These are phyloP conservation scores for Heliocybe sulcata DNA, from an alignment of 1,284 basidiomycete genomes.

Conservation along the genomic window DNA sequence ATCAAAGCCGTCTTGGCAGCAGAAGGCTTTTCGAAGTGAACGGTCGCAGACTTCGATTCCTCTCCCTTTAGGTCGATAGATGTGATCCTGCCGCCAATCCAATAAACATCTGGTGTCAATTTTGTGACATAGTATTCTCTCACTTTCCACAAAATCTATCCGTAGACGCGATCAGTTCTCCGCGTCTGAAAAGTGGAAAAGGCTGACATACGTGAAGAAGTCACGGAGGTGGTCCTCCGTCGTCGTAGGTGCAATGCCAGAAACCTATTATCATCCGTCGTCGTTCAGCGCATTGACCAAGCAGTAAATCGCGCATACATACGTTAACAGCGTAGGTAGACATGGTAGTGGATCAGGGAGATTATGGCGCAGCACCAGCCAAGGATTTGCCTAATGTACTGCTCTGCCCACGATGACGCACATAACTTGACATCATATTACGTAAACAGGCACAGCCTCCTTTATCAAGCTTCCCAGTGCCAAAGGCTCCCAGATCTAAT, in stretches of 20 bases:
- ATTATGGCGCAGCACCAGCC: background rate
- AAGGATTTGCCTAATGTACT: background rate
- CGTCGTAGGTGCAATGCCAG: conserved; percentile 53
- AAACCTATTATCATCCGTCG: conserved; percentile 37
- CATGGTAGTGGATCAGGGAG: conserved; percentile 7
- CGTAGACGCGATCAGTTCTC: conserved; percentile 9
- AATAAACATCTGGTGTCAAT: background rate
- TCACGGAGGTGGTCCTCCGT: conserved; percentile 56
- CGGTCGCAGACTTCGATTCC: conserved; percentile 36
- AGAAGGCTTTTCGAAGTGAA: conserved; percentile 70
- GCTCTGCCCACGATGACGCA: conserved; percentile 15
- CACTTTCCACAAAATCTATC: conserved; percentile 73
- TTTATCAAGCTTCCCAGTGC: background rate
- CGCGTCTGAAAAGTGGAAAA: conserved; percentile 7
- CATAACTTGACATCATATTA: background rate
- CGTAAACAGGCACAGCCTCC: background rate
- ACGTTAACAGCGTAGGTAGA: conserved; percentile 16
- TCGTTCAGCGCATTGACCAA: background rate
- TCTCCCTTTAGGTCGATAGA: conserved; percentile 46
- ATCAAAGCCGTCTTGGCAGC: conserved; percentile 79
- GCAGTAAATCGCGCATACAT: conserved; percentile 2
- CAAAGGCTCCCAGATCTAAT: no score
- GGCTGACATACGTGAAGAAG: conserved; percentile 63
- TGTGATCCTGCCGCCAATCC: conserved; percentile 39
- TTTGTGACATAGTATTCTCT: conserved; percentile 14